A percentile compares a stretch with the other conserved stretches of the same genome.
These are phyloP conservation scores for Vitis rotundifolia DNA, from an alignment of 164 flowering plant species.

Conservation along the genomic window DNA sequence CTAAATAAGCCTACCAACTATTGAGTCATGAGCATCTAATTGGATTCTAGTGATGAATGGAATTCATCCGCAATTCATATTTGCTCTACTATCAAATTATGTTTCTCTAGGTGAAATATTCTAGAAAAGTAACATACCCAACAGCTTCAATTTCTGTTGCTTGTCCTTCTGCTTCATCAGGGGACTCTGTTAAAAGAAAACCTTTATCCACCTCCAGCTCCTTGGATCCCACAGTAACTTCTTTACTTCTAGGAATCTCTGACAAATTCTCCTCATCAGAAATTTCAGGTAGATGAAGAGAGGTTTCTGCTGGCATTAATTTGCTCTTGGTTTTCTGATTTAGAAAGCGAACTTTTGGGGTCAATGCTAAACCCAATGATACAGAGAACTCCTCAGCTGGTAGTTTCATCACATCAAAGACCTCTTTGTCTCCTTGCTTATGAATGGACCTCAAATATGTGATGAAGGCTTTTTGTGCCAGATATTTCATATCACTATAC, in stretches of 20 bases:
- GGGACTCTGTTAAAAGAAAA: conserved; percentile 30
- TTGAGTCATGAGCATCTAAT: too few relatives aligned
- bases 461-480: conserved; percentile 78
- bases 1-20: too few relatives aligned
- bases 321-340: conserved; percentile 43
- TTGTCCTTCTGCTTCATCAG: conserved; percentile 23
- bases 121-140: conserved; percentile 28
- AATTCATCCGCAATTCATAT: too few relatives aligned
- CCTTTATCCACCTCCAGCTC: conserved; percentile 22
- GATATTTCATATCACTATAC: conserved; percentile 56
- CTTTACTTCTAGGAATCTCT: conserved; percentile 4
- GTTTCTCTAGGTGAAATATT: not conserved
- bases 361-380: conserved; percentile 82
- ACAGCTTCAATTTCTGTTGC: conserved; percentile 19
- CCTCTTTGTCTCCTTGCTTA: conserved; percentile 65
- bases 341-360: conserved; percentile 77
- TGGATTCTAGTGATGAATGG: too few relatives aligned
- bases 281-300: conserved; percentile 28
- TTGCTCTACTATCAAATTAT: too few relatives aligned
- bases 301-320: conserved; percentile 21
- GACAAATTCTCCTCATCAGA: conserved; percentile 16
- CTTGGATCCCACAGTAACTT: not conserved
- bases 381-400: conserved; percentile 79
- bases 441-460: conserved; percentile 78
- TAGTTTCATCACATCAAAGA: conserved; percentile 74